Base-by-base conservation (phyloP, 176 grass and related monocot species). In the Alloteropsis semialata region DNA sequence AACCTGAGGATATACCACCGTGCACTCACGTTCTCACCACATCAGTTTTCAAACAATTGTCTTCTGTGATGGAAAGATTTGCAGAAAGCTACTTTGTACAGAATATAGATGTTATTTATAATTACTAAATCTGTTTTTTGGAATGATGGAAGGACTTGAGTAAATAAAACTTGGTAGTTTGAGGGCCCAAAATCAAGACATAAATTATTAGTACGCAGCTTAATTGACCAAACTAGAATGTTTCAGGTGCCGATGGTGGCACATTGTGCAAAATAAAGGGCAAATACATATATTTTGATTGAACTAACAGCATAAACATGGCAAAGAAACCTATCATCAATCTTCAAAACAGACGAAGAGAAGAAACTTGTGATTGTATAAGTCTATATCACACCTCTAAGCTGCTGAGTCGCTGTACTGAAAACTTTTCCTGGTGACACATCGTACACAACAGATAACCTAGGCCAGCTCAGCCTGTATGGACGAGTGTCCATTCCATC, bases 401-500 rank as follows among this genome's bases (percentile, higher is more conserved):
- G 92, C 60, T 76, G 86, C 72, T 72, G 74, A 51, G 81, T 76
- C 72, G 92, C 79, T 49, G 82, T 34, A 68, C 56, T 81, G 74
- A 89, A 93, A 36, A 93, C 76, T 68, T 72, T 82, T 79, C 81
- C 75, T 57, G 95, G 90, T 88, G 95, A 98, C 61, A 98, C 77
- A 77, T 98, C 84, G 13, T 95, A 93, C 76, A 98, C 64, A 56
- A 93, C 55, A 83, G 88, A 93, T 37, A 89, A 82, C 64, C 61
- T 86, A 25, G 96, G 92, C 96, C 95, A 98, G 55, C 37, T 95
- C 65, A 98, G 69, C 88, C 96, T 98, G 84, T 95, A 95, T 7
- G 96, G 90, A 65, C 96, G 90, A 77, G 92, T 98, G 84, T 98
- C 92, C 92, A 95, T 98, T 68, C 96, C 96, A 93, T 98, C 90